Evolutionary conservation across 1,284 basidiomycete species (phyloP).

Genomic region (Coniophora puteana): DNA sequence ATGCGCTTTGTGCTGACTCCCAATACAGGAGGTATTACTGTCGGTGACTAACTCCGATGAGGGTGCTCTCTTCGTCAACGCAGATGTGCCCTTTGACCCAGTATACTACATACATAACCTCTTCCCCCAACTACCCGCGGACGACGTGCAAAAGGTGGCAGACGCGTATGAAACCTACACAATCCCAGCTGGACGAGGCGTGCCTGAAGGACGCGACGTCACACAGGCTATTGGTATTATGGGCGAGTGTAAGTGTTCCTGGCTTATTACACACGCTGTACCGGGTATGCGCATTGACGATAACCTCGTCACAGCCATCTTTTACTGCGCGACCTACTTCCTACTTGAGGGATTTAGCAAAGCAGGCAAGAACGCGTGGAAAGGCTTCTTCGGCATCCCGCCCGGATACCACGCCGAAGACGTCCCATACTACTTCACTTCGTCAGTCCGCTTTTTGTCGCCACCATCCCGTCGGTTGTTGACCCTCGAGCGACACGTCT

Average conservation of each 20-base stretch:
- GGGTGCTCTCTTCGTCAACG: constrained; percentile 6
- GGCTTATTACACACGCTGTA: neutral
- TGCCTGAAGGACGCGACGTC: neutral
- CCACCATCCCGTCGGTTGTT: neutral
- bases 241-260: constrained; percentile 6
- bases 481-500: too few relatives aligned
- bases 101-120: constrained; percentile 3
- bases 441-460: neutral
- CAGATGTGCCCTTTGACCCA: neutral
- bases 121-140: constrained; percentile 2
- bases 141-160: neutral
- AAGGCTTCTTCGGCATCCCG: constrained; percentile 8
- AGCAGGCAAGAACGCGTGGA: constrained; percentile 1
- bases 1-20: neutral
- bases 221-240: constrained; percentile 5
- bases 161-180: neutral
- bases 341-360: constrained; percentile 3
- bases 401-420: constrained; percentile 8
- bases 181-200: too few relatives aligned
- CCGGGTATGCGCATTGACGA: neutral
- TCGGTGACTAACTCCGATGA: constrained; percentile 6
- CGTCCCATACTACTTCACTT: constrained; percentile 7
- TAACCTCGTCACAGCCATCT: constrained; percentile 3
- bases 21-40: constrained; percentile 3
- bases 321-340: constrained; percentile 8